These are phyloP conservation scores for Colletotrichum sp. DNA, from an alignment of 2,329 filamentous ascomycete genomes.

Conservation along the genomic window DNA sequence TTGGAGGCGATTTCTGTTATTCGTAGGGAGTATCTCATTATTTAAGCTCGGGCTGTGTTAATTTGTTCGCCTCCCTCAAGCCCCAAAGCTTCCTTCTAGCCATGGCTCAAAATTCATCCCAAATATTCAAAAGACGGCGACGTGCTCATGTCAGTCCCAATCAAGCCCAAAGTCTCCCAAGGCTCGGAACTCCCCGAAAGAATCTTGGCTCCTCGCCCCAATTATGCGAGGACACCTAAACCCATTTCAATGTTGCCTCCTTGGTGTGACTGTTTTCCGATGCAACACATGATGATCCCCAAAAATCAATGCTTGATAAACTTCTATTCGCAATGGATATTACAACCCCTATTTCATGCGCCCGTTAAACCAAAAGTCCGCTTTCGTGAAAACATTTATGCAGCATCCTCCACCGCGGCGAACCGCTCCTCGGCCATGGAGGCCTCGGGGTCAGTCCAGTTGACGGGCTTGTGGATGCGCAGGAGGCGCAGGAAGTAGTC, in stretches of 20 bases:
- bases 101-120: background rate
- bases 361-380: background rate
- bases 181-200: background rate
- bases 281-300: background rate
- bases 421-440: constrained; percentile 35
- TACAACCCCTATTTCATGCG: background rate
- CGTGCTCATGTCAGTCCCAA: background rate
- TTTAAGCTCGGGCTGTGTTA: background rate
- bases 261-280: background rate
- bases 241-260: background rate
- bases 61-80: background rate
- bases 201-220: background rate
- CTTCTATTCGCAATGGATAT: background rate
- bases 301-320: background rate
- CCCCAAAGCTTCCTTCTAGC: background rate
- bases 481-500: constrained; percentile 71
- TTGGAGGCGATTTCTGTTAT: background rate
- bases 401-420: background rate
- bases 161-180: background rate
- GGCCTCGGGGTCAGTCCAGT: constrained; percentile 41
- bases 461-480: constrained; percentile 68
- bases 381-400: background rate
- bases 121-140: background rate
- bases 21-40: background rate
- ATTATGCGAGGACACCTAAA: background rate